Evolutionary conservation across 371 early-diverging fungal species (phyloP).

Genomic region (Mucor velutinosus): DNA sequence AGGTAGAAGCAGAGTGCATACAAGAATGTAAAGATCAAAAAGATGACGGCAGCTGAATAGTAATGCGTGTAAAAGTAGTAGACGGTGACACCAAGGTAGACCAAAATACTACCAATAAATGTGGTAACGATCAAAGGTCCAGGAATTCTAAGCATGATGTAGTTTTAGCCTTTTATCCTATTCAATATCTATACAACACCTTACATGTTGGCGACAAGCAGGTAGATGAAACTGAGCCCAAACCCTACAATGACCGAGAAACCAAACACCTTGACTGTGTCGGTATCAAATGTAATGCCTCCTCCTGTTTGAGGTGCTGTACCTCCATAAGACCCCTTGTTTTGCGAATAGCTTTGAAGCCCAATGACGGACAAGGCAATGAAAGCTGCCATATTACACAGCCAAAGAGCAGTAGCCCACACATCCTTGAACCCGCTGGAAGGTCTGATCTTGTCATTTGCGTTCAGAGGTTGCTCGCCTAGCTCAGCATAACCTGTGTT

Average conservation of each 20-base stretch:
- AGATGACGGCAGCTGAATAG: constrained; percentile 57
- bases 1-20: constrained; percentile 49
- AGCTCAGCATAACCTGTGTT: constrained; percentile 10
- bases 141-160: constrained; percentile 30
- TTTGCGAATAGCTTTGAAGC: constrained; percentile 34
- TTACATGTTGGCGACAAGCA: constrained; percentile 54
- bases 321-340: constrained; percentile 23
- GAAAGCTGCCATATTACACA: constrained; percentile 62
- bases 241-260: constrained; percentile 54
- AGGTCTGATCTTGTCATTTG: constrained; percentile 31
- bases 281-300: constrained; percentile 37
- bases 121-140: constrained; percentile 45
- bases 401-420: constrained; percentile 70
- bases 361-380: constrained; percentile 62
- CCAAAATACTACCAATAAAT: constrained; percentile 51
- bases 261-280: constrained; percentile 56
- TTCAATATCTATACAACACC: not conserved
- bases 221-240: constrained; percentile 55
- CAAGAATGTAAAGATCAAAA: constrained; percentile 46
- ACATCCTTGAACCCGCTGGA: constrained; percentile 62
- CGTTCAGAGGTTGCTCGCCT: constrained; percentile 12
- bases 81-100: constrained; percentile 52
- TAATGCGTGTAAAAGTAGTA: constrained; percentile 55
- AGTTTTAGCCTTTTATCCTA: constrained; percentile 8
- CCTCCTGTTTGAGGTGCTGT: constrained; percentile 34